These are phyloP conservation scores for Fraxinus cuspidata DNA, from an alignment of 257 asterid species.

Conservation along the genomic window DNA sequence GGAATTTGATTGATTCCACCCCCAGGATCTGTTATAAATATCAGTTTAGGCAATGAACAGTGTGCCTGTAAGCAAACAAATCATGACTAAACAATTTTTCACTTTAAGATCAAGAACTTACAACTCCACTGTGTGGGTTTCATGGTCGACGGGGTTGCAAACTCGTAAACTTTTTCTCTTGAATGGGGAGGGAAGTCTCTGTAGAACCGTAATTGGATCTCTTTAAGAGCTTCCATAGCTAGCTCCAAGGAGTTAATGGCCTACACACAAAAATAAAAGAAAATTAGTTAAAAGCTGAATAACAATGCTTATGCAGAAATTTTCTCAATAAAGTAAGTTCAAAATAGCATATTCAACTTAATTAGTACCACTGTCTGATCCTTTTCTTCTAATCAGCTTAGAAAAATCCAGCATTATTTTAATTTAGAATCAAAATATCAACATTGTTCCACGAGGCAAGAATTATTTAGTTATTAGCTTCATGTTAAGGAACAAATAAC, in stretches of 20 bases:
- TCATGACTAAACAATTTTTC: slow-evolving; percentile 11
- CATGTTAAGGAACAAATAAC: not conserved
- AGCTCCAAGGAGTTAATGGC: slow-evolving; percentile 96
- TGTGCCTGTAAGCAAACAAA: slow-evolving; percentile 18
- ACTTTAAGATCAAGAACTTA: slow-evolving; percentile 42
- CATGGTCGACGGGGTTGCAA: slow-evolving; percentile 98
- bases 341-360: not conserved
- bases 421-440: not conserved
- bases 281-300: not conserved
- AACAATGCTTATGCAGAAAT: slow-evolving; percentile 2
- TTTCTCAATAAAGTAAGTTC: not conserved
- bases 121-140: slow-evolving; percentile 97
- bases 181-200: slow-evolving; percentile 89
- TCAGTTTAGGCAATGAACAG: slow-evolving; percentile 20
- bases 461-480: not conserved
- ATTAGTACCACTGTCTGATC: not conserved
- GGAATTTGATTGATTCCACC: slow-evolving; percentile 99
- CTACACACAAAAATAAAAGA: slow-evolving; percentile 37
- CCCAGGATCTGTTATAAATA: slow-evolving; percentile 78
- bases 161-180: slow-evolving; percentile 70
- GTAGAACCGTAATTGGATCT: slow-evolving; percentile 73
- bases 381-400: not conserved
- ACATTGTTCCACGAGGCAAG: not conserved
- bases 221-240: slow-evolving; percentile 92
- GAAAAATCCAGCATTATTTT: not conserved